These are phyloP conservation scores for Neofusicoccum sp. DNA, from an alignment of 2,329 filamentous ascomycete genomes.

Conservation along the genomic window DNA sequence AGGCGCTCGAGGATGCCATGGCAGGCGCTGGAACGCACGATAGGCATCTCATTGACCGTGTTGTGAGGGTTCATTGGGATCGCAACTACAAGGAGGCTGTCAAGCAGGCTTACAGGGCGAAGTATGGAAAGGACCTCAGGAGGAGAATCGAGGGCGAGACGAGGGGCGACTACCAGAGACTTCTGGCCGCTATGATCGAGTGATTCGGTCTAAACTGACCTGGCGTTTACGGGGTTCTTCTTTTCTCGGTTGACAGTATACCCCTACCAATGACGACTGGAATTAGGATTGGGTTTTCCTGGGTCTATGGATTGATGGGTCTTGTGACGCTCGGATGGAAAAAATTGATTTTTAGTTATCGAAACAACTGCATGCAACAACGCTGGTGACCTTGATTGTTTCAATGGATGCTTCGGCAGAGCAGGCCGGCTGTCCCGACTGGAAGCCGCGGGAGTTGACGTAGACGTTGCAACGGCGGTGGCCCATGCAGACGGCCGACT, in stretches of 20 bases:
- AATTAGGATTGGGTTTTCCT: not conserved
- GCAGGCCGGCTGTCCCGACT: not conserved
- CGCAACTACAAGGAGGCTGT: conserved; percentile 72
- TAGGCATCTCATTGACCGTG: conserved; percentile 71
- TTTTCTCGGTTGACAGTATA: not conserved
- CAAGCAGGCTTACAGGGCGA: conserved; percentile 74
- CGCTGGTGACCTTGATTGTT: not conserved
- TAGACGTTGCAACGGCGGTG: conserved; percentile 7
- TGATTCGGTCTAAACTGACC: conserved; percentile 15
- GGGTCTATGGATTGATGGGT: not conserved
- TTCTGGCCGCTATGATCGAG: conserved; percentile 69
- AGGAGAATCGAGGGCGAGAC: conserved; percentile 79
- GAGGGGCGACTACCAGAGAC: conserved; percentile 76
- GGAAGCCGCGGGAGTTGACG: conserved; percentile 1
- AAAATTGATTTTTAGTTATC: too few relatives aligned
- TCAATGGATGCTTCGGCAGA: too few relatives aligned
- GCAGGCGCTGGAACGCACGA: conserved; percentile 86
- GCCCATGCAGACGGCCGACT: conserved; percentile 3
- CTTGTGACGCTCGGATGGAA: too few relatives aligned
- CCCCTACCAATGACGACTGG: not conserved
- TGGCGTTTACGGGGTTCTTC: not conserved
- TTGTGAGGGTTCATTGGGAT: conserved; percentile 85
- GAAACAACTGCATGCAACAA: too few relatives aligned
- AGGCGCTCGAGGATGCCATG: conserved; percentile 85
- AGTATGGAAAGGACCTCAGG: conserved; percentile 68